phyloP scores from a whole-genome alignment of 179 eudicot species.

The Gypsophila paniculata region DNA sequence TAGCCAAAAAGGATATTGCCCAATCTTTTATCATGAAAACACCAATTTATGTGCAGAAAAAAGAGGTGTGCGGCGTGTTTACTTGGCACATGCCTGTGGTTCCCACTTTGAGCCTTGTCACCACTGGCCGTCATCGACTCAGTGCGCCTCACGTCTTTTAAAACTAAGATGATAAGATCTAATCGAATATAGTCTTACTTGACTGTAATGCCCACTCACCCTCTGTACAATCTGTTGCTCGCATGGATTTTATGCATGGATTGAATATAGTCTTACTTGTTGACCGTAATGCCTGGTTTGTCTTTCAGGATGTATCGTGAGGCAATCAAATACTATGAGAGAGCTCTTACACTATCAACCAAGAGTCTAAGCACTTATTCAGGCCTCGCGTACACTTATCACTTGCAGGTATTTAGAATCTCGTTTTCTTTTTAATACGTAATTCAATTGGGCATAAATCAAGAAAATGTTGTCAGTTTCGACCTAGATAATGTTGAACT shows the following conservation, averaged over 20 bases:
- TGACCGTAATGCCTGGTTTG: too few species aligned
- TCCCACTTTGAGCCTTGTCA: too few species aligned
- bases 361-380: constrained; percentile 90
- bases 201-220: too few species aligned
- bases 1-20: too few species aligned
- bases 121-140: too few species aligned
- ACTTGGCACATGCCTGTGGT: too few species aligned
- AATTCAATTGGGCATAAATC: neutral
- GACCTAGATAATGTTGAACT: neutral
- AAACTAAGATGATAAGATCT: neutral
- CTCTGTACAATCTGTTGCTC: neutral
- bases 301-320: constrained; percentile 71
- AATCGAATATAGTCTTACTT: neutral
- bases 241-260: constrained; percentile 1
- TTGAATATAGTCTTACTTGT: too few species aligned
- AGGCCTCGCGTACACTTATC: constrained; percentile 95
- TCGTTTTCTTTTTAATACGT: neutral
- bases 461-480: too few species aligned
- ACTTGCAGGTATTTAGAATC: constrained; percentile 59
- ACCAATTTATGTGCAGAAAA: too few species aligned
- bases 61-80: too few species aligned
- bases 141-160: neutral
- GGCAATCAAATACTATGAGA: constrained; percentile 77
- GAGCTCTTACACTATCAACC: constrained; percentile 84
- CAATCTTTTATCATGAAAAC: too few species aligned